Evolutionary conservation across 202 grass and related monocot species (phyloP), one percentile per base, ranked within the genome.

Genomic region (Setaria italica): DNA sequence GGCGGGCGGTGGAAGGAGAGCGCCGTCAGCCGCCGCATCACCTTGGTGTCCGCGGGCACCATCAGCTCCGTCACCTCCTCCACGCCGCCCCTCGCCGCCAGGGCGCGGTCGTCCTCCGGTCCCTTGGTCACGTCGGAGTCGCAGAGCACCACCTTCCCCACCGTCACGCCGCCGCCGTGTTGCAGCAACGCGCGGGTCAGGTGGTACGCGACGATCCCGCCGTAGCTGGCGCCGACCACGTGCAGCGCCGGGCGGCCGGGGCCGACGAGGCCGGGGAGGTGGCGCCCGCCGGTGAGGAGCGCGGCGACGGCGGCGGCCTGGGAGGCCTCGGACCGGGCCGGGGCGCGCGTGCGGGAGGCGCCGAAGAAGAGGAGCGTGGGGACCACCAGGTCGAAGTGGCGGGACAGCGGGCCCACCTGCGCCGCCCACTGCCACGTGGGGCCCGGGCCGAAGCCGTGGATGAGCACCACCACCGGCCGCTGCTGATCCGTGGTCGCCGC

Each of bases 311-410:
- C 70, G 69, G 86, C 76, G 5, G 92, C 92, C 94, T 97, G 92
- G 85, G 94, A 92, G 4, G 87, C 84, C 81, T 97, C 94, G 69
- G 94, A 94, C 35, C 92, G 86, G 0, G 4, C 74, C 67, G 88
- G 64, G 29, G 92, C 81, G 35, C 88, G 47, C 14, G 92, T 92
- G 77, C 84, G 64, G 65, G 94, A 97, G 21, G 73, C 74, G 59
- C 94, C 94, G 83, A 97, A 94, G 89, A 98, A 98, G 56, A 98
- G 59, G 51, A 98, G 95, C 39, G 94, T 92, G 56, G 95, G 95
- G 11, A 95, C 89, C 69, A 98, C 11, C 34, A 98, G 66, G 80
- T 95, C 93, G 82, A 93, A 95, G 84, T 87, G 91, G 9, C 77
- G 54, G 5, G 92, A 89, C 0, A 98, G 89, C 6, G 89, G 77